Base-by-base conservation (phyloP, 495 filamentous ascomycete species). In the Usnea hakonensis region DNA sequence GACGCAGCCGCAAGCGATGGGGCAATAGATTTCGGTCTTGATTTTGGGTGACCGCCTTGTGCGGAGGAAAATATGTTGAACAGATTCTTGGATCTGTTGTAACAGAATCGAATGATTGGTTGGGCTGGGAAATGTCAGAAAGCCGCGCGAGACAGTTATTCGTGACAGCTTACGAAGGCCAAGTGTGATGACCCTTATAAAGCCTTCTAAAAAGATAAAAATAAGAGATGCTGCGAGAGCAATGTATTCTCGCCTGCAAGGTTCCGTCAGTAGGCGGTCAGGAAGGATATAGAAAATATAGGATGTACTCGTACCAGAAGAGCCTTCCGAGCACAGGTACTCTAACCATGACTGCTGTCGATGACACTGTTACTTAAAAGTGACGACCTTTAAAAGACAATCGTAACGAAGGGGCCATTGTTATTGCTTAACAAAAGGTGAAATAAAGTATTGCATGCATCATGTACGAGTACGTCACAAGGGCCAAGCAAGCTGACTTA, bases 181-280 rank as follows among this genome's bases (percentile, higher is more conserved):
- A 56, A 96, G 85, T 3, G 94, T 97, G 56, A 96, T 85, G n/a
- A 96, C 74, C 61, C 92, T 83, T 64, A 96, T 86, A 57, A 95
- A 68, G 33, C 82, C 84, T 73, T 97, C 94, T 43, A 95, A 77
- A 52, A 85, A 78, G 46, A 97, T 84, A 40, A 97, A 81, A 38
- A 90, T 67, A 66, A 98, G 85, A 19, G 92, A 96, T 46, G 83
- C 85, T 44, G 91, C 74, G 46, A 98, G 84, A 43, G 90, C 90
- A 63, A 90, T 73, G 78, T 97, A 97, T 75, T 98, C 92, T 72
- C 77, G 77, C 74, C 87, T 90, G 68, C 30, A 56, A 21, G 17
- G 32, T 33, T 48, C 16, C 32, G 52, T 64, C n/a, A 46, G 14
- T 28, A 38, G 21, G 32, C 26, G 17, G 11, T 36, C 38, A 23